These are phyloP conservation scores for Kernera saxatilis DNA, from an alignment of 345 rosid species.

Conservation along the genomic window DNA sequence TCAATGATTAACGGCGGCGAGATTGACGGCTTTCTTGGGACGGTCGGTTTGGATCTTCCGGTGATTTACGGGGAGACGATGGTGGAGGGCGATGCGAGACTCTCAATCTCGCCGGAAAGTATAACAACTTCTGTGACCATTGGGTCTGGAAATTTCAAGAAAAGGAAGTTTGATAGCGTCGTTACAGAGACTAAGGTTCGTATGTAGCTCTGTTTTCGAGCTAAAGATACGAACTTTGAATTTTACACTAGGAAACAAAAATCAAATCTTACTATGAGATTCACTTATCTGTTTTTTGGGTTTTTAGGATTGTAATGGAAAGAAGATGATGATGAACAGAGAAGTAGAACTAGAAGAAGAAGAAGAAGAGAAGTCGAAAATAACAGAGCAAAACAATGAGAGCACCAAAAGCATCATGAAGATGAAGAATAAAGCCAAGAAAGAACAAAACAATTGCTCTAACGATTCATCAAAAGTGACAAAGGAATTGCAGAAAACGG, in stretches of 20 bases:
- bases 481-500: slow-evolving; percentile 44
- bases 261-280: not conserved
- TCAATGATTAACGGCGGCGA: slow-evolving; percentile 10
- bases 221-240: slow-evolving; percentile 32
- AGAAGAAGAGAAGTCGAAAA: slow-evolving; percentile 57
- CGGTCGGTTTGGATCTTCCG: slow-evolving; percentile 24
- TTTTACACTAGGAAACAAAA: not conserved
- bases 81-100: not conserved
- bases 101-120: slow-evolving; percentile 28
- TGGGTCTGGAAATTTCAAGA: slow-evolving; percentile 48
- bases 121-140: slow-evolving; percentile 22
- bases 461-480: slow-evolving; percentile 64
- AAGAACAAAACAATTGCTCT: slow-evolving; percentile 40
- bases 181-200: slow-evolving; percentile 22
- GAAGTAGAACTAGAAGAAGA: not conserved
- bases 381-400: slow-evolving; percentile 44
- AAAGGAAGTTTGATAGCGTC: slow-evolving; percentile 46
- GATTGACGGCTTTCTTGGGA: slow-evolving; percentile 13
- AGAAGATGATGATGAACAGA: slow-evolving; percentile 12
- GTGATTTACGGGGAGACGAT: slow-evolving; percentile 22
- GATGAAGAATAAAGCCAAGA: slow-evolving; percentile 27
- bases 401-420: slow-evolving; percentile 29
- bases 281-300: not conserved
- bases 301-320: slow-evolving; percentile 4
- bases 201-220: slow-evolving; percentile 17